Base-by-base conservation (phyloP, 192 early-diverging fungal genomes). In the Coemansia sp. region DNA sequence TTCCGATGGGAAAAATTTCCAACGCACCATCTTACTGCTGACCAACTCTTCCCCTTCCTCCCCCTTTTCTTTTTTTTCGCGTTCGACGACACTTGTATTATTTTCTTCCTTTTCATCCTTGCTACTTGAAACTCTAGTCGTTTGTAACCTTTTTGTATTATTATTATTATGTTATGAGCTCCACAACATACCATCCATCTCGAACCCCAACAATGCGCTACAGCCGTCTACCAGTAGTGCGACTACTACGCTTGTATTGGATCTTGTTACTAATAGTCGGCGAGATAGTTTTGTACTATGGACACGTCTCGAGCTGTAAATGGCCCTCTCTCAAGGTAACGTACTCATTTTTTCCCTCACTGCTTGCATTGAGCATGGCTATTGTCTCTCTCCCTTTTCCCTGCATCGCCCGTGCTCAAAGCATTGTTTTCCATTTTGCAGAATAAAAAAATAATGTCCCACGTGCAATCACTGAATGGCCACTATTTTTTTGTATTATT, bases 251-350 rank as follows among this genome's bases (percentile, higher is more conserved):
- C 17, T 10, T 61, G 11, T 50, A 51, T 33, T 83, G 81, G 81
- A 51, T 75, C 3, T 0, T 66, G 4, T 37, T 73, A 29, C 66
- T 83, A 13, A 10, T 78, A 1, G 59, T 72, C 14, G 69, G 81
- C 65, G 81, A 83, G 45, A 63, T 83, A 5, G 59, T 62, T 2
- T 9, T 83, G 14, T 83, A 64, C 68, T 70, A 70, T 21, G 62
- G 64, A 57, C 69, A 69, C 34, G 60, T 83, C 14, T 16, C 44
- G 14, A 57, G 60, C 9, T 83, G 81, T 44, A 66, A 66, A 21
- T 78, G 81, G 75, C 76, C 75, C 4, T 59, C 45, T 0, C 54
- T 57, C 57, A 54, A 44, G 44, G 62, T 42, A 67, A 61, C n/a
- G 17, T 19, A 13, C 51, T 29, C 33, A 24, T 54, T 14, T 16